phyloP scores from a whole-genome alignment of 2,329 filamentous ascomycete species.

The Xylariales sp. region DNA sequence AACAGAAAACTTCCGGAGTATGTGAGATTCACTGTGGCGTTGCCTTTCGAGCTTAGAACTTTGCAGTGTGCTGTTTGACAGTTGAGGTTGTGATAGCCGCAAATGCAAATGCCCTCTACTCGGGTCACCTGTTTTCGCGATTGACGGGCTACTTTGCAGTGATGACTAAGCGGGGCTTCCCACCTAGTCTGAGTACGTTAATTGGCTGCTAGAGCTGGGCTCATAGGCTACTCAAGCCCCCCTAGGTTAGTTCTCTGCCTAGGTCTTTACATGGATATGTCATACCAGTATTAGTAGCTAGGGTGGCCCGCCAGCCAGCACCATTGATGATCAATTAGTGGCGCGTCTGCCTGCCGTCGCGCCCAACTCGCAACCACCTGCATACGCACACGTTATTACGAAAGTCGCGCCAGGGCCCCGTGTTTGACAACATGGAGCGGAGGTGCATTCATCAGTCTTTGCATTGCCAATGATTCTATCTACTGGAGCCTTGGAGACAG shows the following conservation, averaged over 20 bases:
- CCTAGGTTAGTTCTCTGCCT: no score
- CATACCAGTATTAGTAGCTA: no score
- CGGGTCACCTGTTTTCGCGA: constrained; percentile 9
- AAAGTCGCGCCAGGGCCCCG: background rate
- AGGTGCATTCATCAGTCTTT: constrained; percentile 11
- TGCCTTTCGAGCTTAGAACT: no score
- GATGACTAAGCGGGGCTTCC: constrained; percentile 5
- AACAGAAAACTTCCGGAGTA: no score
- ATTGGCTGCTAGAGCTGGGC: background rate
- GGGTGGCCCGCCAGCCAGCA: no score
- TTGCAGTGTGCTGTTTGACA: no score
- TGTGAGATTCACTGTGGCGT: no score
- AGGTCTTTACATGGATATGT: no score
- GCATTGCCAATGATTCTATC: constrained; percentile 17
- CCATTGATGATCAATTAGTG: constrained; percentile 7
- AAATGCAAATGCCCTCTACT: no score
- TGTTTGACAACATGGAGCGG: constrained; percentile 20
- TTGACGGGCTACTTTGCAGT: background rate
- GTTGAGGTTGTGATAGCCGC: no score
- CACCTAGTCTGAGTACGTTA: background rate
- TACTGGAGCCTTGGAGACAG: constrained; percentile 17
- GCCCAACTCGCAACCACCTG: background rate
- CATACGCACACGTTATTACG: background rate
- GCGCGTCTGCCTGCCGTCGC: constrained; percentile 27
- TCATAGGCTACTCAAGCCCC: no score